A percentile compares a stretch with the other conserved stretches of the same genome.
Evolutionary conservation across 2,329 filamentous ascomycete species (phyloP).

Genomic region (Chrysoporthe austroafricana): DNA sequence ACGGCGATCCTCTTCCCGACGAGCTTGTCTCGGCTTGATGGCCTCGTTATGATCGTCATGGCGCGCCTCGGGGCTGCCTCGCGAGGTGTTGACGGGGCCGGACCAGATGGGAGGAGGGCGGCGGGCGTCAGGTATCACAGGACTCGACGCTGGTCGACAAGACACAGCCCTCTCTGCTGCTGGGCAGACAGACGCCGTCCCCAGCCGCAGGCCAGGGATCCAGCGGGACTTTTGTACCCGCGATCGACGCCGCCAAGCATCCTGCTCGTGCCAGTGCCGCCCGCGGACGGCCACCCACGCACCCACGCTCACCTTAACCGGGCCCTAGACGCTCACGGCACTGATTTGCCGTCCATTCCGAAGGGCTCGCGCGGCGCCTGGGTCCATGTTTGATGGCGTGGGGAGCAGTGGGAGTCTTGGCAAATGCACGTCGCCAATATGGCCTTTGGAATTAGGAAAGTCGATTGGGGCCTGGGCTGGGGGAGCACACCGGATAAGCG

Average conservation of each 20-base stretch:
- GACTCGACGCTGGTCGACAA: background rate
- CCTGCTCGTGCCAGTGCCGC: background rate
- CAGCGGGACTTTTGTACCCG: background rate
- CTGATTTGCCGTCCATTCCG: slow-evolving; percentile 6
- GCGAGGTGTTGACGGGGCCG: too few species aligned
- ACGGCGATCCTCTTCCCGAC: slow-evolving; percentile 41
- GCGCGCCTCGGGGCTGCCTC: background rate
- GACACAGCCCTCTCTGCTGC: background rate
- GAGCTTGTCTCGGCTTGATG: slow-evolving; percentile 37
- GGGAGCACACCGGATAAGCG: background rate
- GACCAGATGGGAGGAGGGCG: background rate
- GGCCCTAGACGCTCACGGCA: background rate
- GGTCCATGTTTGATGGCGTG: background rate
- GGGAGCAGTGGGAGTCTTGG: slow-evolving; percentile 13
- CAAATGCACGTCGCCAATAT: slow-evolving; percentile 15
- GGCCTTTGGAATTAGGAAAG: too few species aligned
- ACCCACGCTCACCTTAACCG: background rate
- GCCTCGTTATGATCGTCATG: slow-evolving; percentile 11
- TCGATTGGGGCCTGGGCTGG: background rate
- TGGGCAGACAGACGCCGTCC: background rate
- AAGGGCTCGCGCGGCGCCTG: background rate
- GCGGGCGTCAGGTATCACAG: background rate
- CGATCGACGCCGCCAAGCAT: slow-evolving; percentile 8
- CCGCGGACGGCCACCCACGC: background rate
- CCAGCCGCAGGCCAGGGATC: background rate